Evolutionary conservation across 2,329 filamentous ascomycete genomes (phyloP), one percentile per base, ranked within the genome.

Genomic region (Aspergillus awamori): DNA sequence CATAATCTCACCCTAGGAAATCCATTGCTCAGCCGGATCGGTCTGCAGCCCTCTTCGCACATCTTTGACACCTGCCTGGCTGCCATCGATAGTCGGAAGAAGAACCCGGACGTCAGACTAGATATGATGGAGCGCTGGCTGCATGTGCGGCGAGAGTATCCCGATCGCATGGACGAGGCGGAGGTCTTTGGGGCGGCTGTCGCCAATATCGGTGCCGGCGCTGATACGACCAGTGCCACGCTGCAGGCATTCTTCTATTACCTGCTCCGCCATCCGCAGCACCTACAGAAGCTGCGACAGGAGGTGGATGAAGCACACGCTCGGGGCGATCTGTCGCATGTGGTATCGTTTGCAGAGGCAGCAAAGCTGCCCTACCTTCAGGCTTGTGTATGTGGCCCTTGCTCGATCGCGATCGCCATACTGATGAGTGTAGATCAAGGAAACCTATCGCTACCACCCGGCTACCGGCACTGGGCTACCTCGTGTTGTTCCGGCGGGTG

Each of bases 71-170:
- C 76, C 0, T 71, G 69, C 11, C 58, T 73, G 11, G 64, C 65
- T 0, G 75, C 75, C 13, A 67, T 79, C 8, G 65, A 74, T 6
- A 60, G 61, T 1, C 69, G 76, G 1, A 72, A 76, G 45, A 61
- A 68, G n/a, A 79, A 77, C 41, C 60, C 66, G 1, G 70, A 70
- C 43, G 65, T 63, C 1, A 63, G 76, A 3, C 69, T 68, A 38
- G 76, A 79, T 48, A 78, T 78, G 67, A 67, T 78, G 56, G 69
- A 75, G 62, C 68, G 73, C 8, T 79, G 77, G 78, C 67, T 75
- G 8, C 64, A 70, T 20, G 67, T 70, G 30, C 71, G 70, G 2
- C 64, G 67, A 3, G 70, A 71, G 5, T 67, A 75, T 59, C 75
- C 76, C 0, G 75, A 79, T 55, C 63, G 71, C 17, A 70, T 71